Evolutionary conservation across 1,284 basidiomycete genomes (phyloP).

Genomic region (Cystobasidium slooffiae): DNA sequence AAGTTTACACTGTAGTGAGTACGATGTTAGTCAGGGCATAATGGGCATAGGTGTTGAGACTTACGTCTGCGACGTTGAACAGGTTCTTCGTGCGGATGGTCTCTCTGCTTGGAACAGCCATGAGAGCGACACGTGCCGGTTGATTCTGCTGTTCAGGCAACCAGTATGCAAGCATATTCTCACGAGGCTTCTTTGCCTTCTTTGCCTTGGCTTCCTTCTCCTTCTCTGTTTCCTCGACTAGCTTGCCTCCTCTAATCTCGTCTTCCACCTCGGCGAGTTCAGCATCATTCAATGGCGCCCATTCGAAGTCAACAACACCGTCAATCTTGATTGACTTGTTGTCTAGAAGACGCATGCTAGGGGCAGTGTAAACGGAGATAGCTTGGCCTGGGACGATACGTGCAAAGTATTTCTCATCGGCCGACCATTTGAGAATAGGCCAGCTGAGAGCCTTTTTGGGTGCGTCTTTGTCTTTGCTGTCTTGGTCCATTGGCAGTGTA

Average conservation of each 20-base stretch:
- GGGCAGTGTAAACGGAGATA: slow-evolving; percentile 96
- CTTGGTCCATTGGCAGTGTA: slow-evolving; percentile 74
- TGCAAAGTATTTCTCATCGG: slow-evolving; percentile 93
- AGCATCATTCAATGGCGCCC: slow-evolving; percentile 92
- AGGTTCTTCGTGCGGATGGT: slow-evolving; percentile 94
- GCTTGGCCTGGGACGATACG: slow-evolving; percentile 85
- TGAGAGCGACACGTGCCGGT: slow-evolving; percentile 91
- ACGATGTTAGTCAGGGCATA: not conserved
- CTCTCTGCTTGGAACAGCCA: slow-evolving; percentile 83
- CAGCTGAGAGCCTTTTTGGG: slow-evolving; percentile 72
- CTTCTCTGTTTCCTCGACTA: slow-evolving; percentile 28
- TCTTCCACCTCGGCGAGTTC: slow-evolving; percentile 55
- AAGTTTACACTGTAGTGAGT: slow-evolving; percentile 78
- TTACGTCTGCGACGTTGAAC: slow-evolving; percentile 95
- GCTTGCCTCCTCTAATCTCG: slow-evolving; percentile 24
- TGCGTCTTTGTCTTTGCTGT: slow-evolving; percentile 53
- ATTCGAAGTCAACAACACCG: slow-evolving; percentile 98
- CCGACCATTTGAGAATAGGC: slow-evolving; percentile 97
- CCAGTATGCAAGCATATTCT: slow-evolving; percentile 98
- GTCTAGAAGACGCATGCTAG: slow-evolving; percentile 89
- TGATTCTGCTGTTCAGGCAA: slow-evolving; percentile 94
- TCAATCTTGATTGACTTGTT: slow-evolving; percentile 99
- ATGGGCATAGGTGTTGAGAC: slow-evolving; percentile 52
- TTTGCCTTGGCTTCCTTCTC: slow-evolving; percentile 39
- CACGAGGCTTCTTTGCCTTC: slow-evolving; percentile 64